phyloP scores from a whole-genome alignment of 257 asterid species.

The Solanum sejunctum region DNA sequence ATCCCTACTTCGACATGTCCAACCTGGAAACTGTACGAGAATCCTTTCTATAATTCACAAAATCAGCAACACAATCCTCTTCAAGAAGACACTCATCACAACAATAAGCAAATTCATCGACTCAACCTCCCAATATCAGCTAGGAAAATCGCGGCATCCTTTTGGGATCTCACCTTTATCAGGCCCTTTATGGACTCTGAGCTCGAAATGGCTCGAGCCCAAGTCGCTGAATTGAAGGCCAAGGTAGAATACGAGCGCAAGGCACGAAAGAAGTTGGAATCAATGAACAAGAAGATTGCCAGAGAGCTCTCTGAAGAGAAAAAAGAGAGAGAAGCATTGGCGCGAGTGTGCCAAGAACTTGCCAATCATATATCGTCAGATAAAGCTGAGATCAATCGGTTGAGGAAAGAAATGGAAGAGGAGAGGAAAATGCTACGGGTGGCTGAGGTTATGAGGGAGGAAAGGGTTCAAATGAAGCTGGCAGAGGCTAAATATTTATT shows the following conservation, averaged over 20 bases:
- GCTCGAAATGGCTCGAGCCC: slow-evolving; percentile 34
- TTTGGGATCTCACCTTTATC: slow-evolving; percentile 62
- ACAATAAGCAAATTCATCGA: slow-evolving; percentile 37
- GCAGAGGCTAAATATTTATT: slow-evolving; percentile 44
- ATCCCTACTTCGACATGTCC: slow-evolving; percentile 21
- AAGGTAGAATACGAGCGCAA: slow-evolving; percentile 39
- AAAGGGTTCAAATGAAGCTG: slow-evolving; percentile 81
- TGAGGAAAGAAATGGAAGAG: slow-evolving; percentile 52
- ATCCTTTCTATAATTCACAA: slow-evolving; percentile 46
- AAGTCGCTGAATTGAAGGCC: slow-evolving; percentile 23
- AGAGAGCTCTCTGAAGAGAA: slow-evolving; percentile 43
- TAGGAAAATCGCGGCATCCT: slow-evolving; percentile 58
- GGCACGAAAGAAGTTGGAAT: slow-evolving; percentile 39
- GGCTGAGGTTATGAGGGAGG: slow-evolving; percentile 76
- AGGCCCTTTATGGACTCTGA: slow-evolving; percentile 63
- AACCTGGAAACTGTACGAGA: slow-evolving; percentile 76
- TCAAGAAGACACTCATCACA: not conserved
- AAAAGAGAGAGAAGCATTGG: slow-evolving; percentile 43
- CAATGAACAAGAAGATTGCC: slow-evolving; percentile 26
- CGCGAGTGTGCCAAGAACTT: slow-evolving; percentile 36
- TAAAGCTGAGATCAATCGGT: slow-evolving; percentile 22
- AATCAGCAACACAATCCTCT: slow-evolving; percentile 1
- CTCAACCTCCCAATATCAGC: slow-evolving; percentile 69
- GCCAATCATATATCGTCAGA: slow-evolving; percentile 26
- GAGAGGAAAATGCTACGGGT: slow-evolving; percentile 76